Percentiles rank a stretch among this genome's conserved stretches.
phyloP scores from a whole-genome alignment of 148 eudicot genomes.

The Dysphania ambrosioides region DNA sequence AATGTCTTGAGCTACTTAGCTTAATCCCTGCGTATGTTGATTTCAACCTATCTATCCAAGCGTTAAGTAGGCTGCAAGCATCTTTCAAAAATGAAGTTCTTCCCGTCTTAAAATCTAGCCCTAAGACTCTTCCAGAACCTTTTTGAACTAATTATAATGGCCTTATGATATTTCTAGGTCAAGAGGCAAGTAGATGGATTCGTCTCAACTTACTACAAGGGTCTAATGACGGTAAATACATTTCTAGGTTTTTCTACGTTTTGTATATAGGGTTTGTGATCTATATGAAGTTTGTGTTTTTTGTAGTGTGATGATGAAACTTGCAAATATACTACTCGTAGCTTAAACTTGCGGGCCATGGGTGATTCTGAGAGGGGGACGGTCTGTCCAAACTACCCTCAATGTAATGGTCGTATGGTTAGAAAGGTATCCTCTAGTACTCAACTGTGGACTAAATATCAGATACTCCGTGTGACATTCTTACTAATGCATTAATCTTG shows the following conservation, averaged over 20 bases:
- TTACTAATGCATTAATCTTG: neutral
- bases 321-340: constrained; percentile 85
- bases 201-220: constrained; percentile 68
- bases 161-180: constrained; percentile 43
- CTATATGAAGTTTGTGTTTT: constrained; percentile 1
- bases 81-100: no score
- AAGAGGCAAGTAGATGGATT: constrained; percentile 78
- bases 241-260: constrained; percentile 5
- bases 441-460: neutral
- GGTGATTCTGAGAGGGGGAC: constrained; percentile 98
- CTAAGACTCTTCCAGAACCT: neutral
- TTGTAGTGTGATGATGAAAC: constrained; percentile 96
- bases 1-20: no score
- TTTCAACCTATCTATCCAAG: neutral
- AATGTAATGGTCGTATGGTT: constrained; percentile 75
- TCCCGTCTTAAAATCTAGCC: neutral
- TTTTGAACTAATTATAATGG: neutral
- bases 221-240: constrained; percentile 69
- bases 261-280: neutral
- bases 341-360: constrained; percentile 70
- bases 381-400: constrained; percentile 90
- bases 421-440: constrained; percentile 56
- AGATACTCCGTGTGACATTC: neutral
- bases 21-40: neutral
- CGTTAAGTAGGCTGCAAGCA: neutral